A percentile compares a stretch with the other conserved stretches of the same genome.
Evolutionary conservation across 805 yeast species (phyloP).

Genomic region (Suhomyces sp.): DNA sequence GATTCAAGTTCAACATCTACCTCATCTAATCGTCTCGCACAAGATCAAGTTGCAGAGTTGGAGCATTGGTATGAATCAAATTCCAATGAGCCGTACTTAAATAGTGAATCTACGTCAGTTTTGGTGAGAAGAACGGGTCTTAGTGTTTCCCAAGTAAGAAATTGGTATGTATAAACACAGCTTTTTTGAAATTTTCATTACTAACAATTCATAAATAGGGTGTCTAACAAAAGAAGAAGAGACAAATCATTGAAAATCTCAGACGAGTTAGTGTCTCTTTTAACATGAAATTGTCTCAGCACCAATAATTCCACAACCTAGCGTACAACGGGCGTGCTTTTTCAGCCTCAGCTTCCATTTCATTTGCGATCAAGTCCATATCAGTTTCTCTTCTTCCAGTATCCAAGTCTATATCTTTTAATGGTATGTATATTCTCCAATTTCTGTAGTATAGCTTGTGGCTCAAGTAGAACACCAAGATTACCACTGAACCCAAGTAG

Average conservation of each 20-base stretch:
- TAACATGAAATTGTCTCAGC: slow-evolving; percentile 2
- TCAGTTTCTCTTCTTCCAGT: slow-evolving; percentile 27
- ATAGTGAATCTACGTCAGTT: background rate
- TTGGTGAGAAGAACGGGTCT: background rate
- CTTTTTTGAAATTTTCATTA: background rate
- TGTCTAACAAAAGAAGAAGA: slow-evolving; percentile 1
- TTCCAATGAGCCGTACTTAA: background rate
- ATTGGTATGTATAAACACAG: slow-evolving; percentile 1
- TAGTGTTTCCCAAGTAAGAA: background rate
- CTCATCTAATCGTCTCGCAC: too few relatives aligned
- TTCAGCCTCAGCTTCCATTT: slow-evolving; percentile 20
- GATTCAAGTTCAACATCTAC: too few relatives aligned
- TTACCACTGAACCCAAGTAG: slow-evolving; percentile 25
- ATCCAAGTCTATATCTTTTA: slow-evolving; percentile 24
- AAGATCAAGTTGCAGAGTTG: background rate
- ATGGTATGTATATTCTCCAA: slow-evolving; percentile 18
- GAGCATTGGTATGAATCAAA: slow-evolving; percentile 2
- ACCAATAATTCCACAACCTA: slow-evolving; percentile 16
- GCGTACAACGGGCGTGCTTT: slow-evolving; percentile 13
- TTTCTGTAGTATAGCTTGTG: slow-evolving; percentile 24
- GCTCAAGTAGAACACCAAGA: slow-evolving; percentile 20
- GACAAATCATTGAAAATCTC: background rate
- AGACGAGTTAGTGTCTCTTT: background rate
- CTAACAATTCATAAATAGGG: slow-evolving; percentile 1
- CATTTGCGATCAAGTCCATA: slow-evolving; percentile 20